Conservation (phyloP, 768 basidiomycete species). For the Kwoniella dendrophila region DNA sequence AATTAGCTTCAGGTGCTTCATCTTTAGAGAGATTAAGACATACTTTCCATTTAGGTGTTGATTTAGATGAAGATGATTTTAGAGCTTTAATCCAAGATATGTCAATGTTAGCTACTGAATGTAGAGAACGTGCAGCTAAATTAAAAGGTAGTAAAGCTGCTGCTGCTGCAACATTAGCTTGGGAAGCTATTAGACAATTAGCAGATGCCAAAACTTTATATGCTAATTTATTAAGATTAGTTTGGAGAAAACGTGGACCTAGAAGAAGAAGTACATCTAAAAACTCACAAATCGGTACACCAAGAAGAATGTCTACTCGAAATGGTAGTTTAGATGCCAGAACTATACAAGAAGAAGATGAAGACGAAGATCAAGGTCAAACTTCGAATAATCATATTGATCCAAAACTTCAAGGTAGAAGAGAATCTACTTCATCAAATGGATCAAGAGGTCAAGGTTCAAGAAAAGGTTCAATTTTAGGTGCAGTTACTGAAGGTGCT, state of each 20-base stretch:
- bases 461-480: slow-evolving; percentile 31
- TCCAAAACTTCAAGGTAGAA: background rate
- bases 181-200: slow-evolving; percentile 48
- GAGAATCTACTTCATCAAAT: slow-evolving; percentile 20
- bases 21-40: slow-evolving; percentile 48
- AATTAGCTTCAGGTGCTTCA: slow-evolving; percentile 46
- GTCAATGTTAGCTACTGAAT: slow-evolving; percentile 45
- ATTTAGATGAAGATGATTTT: slow-evolving; percentile 54
- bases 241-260: slow-evolving; percentile 45
- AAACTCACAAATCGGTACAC: background rate
- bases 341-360: slow-evolving; percentile 45
- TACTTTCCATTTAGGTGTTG: slow-evolving; percentile 45
- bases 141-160: slow-evolving; percentile 47
- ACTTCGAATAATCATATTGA: background rate
- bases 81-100: slow-evolving; percentile 49
- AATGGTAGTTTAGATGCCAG: slow-evolving; percentile 27
- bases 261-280: slow-evolving; percentile 10
- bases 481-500: slow-evolving; percentile 25
- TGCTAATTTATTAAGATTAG: slow-evolving; percentile 46
- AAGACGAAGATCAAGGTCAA: slow-evolving; percentile 11
- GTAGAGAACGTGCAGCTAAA: slow-evolving; percentile 47
- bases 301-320: slow-evolving; percentile 4
- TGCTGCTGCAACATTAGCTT: slow-evolving; percentile 43
- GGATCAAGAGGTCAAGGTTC: slow-evolving; percentile 12
- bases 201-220: slow-evolving; percentile 47